These are phyloP conservation scores for Acrodontium crateriforme DNA, from an alignment of 2,329 filamentous ascomycete genomes.

Conservation along the genomic window DNA sequence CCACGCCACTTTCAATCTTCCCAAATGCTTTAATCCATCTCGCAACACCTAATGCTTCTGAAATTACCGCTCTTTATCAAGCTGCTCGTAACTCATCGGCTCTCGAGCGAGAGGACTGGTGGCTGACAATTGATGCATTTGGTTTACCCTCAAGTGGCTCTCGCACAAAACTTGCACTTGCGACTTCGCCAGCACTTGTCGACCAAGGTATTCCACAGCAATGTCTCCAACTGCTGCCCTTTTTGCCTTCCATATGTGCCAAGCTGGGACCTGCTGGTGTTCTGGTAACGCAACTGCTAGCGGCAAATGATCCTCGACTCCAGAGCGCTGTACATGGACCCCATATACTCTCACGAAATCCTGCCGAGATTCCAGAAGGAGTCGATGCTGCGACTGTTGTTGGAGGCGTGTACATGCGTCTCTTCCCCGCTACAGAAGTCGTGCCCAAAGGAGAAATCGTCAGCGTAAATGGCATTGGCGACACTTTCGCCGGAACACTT, in stretches of 20 bases:
- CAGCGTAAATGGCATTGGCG: conserved; percentile 87
- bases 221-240: conserved; percentile 71
- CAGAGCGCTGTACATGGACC: conserved; percentile 46
- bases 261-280: conserved; percentile 70
- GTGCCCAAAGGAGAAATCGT: conserved; percentile 52
- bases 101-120: conserved; percentile 63
- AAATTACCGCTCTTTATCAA: conserved; percentile 65
- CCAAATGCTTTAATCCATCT: conserved; percentile 55
- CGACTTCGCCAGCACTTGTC: conserved; percentile 55
- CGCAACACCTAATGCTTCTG: conserved; percentile 68
- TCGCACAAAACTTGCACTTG: conserved; percentile 53
- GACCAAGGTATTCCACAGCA: conserved; percentile 74
- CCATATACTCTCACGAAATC: conserved; percentile 57
- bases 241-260: conserved; percentile 69
- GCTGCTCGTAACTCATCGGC: conserved; percentile 53
- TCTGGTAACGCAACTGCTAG: conserved; percentile 58
- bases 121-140: conserved; percentile 62
- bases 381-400: no score
- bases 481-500: conserved; percentile 78
- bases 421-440: conserved; percentile 50
- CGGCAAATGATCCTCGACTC: conserved; percentile 53
- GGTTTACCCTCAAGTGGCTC: conserved; percentile 57
- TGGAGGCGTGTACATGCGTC: conserved; percentile 69
- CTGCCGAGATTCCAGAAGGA: conserved; percentile 38
- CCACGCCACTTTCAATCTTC: conserved; percentile 30